Conservation (phyloP, 495 filamentous ascomycete genomes). For the Hypoxylon intermedium region DNA sequence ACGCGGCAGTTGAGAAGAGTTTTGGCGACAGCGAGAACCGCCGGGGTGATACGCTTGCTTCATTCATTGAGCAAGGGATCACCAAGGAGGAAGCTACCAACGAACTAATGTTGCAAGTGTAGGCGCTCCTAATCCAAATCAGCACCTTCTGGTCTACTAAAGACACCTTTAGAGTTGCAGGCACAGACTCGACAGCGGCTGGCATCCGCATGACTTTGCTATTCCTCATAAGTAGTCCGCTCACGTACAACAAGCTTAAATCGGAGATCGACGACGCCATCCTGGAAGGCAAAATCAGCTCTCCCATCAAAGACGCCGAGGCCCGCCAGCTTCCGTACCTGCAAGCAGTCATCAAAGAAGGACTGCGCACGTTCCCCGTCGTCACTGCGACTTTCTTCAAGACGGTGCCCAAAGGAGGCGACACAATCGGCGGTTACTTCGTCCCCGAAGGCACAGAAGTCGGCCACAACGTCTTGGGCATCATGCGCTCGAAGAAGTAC, state of each 20-base stretch:
- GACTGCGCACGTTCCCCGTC: constrained; percentile 50
- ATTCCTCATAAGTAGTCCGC: constrained; percentile 55
- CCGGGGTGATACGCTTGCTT: constrained; percentile 48
- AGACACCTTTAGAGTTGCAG: constrained; percentile 53
- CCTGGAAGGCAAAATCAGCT: constrained; percentile 27
- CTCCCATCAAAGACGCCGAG: constrained; percentile 49
- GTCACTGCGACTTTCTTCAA: constrained; percentile 41
- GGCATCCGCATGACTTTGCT: constrained; percentile 63
- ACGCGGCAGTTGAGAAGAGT: constrained; percentile 44
- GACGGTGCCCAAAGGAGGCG: constrained; percentile 37
- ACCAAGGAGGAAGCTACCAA: constrained; percentile 46
- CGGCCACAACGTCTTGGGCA: constrained; percentile 31
- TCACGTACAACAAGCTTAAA: constrained; percentile 61
- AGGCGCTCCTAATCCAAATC: constrained; percentile 3
- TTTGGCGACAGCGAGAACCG: constrained; percentile 30
- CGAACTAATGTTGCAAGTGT: constrained; percentile 54
- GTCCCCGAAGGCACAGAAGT: constrained; percentile 42
- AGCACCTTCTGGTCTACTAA: not conserved
- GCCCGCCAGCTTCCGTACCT: constrained; percentile 54
- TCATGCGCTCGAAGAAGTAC: constrained; percentile 37
- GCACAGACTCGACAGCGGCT: constrained; percentile 67
- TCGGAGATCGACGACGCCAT: constrained; percentile 59
- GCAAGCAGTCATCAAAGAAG: constrained; percentile 56
- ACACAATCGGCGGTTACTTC: constrained; percentile 33
- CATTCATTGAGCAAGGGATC: constrained; percentile 54